A percentile compares a stretch with the other conserved stretches of the same genome.
Conservation (phyloP, 148 eudicot genomes). For the Rhododendron ovatum region DNA sequence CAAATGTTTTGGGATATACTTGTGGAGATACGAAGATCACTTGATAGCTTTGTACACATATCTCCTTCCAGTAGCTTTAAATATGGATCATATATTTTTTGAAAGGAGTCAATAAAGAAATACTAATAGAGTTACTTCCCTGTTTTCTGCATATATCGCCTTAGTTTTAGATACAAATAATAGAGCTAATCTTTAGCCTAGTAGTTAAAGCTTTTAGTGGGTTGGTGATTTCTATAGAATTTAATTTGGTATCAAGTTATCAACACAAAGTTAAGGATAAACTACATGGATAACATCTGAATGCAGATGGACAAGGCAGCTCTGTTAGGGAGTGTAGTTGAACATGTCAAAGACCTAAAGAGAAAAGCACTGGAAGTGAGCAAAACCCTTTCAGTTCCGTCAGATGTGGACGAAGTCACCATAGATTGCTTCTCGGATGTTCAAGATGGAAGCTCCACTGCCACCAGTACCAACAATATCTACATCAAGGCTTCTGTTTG, state of each 20-base stretch:
- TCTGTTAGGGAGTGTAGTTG: conserved; percentile 61
- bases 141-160: neutral
- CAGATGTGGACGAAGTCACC: conserved; percentile 55
- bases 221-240: neutral
- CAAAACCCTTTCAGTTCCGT: conserved; percentile 50
- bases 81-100: neutral
- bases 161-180: neutral
- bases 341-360: conserved; percentile 62
- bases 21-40: neutral
- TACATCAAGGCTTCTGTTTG: conserved; percentile 57
- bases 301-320: conserved; percentile 97
- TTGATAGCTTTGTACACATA: neutral
- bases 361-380: conserved; percentile 47
- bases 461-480: neutral
- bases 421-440: conserved; percentile 30
- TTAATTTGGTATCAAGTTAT: neutral
- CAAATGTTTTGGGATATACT: neutral
- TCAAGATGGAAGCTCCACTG: neutral
- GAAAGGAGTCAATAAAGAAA: neutral
- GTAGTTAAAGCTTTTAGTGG: neutral
- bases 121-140: neutral
- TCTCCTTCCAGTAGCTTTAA: neutral
- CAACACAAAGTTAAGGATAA: neutral
- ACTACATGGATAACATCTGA: neutral
- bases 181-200: neutral